phyloP scores from a whole-genome alignment of 139 green algal species.

The Micractinium conductrix region DNA sequence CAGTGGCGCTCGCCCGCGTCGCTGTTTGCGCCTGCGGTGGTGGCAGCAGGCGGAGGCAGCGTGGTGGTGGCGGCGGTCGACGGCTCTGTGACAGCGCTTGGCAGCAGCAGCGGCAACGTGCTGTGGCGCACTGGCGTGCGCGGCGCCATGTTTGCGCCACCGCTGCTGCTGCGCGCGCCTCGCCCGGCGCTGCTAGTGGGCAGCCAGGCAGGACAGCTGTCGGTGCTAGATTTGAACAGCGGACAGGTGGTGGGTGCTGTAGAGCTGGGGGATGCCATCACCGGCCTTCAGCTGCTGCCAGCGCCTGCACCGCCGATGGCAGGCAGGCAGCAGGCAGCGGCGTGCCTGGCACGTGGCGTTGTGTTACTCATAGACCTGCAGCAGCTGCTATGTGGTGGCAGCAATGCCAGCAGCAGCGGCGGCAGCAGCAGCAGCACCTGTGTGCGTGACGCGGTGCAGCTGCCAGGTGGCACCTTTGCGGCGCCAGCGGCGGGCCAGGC shows the following conservation, averaged over 20 bases:
- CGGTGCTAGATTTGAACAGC: background rate
- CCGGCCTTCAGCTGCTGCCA: conserved; percentile 4
- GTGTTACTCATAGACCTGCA: background rate
- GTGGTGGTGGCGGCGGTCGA: conserved; percentile 20
- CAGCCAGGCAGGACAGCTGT: conserved; percentile 10
- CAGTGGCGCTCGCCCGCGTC: background rate
- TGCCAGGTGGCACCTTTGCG: conserved; percentile 48
- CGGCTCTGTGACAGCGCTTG: conserved; percentile 7
- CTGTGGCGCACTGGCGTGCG: background rate
- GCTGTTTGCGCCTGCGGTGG: background rate
- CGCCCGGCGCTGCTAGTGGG: conserved; percentile 23
- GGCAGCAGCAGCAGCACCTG: background rate
- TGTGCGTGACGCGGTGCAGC: conserved; percentile 9
- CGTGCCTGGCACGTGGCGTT: background rate
- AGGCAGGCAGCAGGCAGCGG: background rate
- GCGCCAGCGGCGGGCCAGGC: conserved; percentile 28
- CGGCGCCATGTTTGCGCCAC: conserved; percentile 2
- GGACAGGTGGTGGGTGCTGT: background rate
- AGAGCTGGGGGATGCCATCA: background rate
- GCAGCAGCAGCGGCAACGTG: background rate
- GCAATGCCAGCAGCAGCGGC: background rate
- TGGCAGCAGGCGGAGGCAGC: background rate
- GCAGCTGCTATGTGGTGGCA: background rate
- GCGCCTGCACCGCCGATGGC: background rate
- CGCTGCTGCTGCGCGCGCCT: conserved; percentile 9